Evolutionary conservation across 2,329 filamentous ascomycete genomes (phyloP).

Genomic region (Diplodia seriata): DNA sequence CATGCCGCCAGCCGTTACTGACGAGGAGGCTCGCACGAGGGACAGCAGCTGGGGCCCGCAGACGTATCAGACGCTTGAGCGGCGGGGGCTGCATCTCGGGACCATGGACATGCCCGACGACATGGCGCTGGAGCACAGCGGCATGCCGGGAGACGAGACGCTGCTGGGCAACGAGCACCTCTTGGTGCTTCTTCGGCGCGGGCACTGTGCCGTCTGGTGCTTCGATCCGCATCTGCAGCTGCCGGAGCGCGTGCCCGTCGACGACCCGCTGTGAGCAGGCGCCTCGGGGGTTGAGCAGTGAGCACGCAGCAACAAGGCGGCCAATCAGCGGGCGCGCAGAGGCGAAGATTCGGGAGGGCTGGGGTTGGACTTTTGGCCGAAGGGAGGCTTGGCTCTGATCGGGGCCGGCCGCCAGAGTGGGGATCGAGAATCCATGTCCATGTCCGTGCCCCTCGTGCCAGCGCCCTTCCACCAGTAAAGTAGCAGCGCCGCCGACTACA

Average conservation of each 20-base stretch:
- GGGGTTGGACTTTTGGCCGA: conserved; percentile 1
- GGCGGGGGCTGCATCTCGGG: conserved; percentile 9
- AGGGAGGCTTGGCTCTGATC: conserved; percentile 7
- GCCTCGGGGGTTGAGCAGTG: neutral
- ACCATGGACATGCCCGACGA: conserved; percentile 21
- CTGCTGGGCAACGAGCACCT: conserved; percentile 31
- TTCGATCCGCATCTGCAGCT: conserved; percentile 33
- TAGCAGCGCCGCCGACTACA: conserved; percentile 19
- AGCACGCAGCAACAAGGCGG: conserved; percentile 6
- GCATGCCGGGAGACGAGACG: conserved; percentile 17
- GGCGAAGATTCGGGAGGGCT: conserved; percentile 5
- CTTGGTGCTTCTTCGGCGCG: conserved; percentile 12
- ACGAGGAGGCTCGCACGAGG: conserved; percentile 23
- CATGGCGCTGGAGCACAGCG: conserved; percentile 19
- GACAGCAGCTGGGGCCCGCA: conserved; percentile 23
- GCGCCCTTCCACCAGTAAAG: conserved; percentile 22
- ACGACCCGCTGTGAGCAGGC: conserved; percentile 14
- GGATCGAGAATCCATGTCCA: conserved; percentile 29
- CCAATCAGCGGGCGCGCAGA: conserved; percentile 6
- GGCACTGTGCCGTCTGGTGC: conserved; percentile 25
- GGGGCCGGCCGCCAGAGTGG: conserved; percentile 19
- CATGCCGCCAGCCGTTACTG: conserved; percentile 20
- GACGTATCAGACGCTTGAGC: conserved; percentile 25
- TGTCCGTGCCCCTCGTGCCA: conserved; percentile 26
- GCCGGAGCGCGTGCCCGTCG: conserved; percentile 4